phyloP scores from a whole-genome alignment of 495 filamentous ascomycete genomes.

The Staphylotrichum longicolle region DNA sequence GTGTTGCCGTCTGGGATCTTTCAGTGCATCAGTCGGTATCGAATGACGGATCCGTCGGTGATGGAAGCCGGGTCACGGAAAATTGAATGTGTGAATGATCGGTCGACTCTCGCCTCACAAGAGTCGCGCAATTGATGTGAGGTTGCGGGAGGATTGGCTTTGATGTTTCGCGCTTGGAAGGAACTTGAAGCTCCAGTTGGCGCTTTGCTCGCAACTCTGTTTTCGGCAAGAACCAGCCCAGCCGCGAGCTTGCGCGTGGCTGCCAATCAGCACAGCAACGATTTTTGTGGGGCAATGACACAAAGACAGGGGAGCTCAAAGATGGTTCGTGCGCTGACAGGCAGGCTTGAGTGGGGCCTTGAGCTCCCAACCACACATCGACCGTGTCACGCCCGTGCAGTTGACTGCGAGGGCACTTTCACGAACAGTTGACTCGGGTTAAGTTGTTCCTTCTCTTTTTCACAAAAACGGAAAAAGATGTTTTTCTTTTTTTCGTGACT shows the following conservation, averaged over 20 bases:
- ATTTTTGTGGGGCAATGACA: slow-evolving; percentile 9
- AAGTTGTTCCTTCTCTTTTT: background rate
- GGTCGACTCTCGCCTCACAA: background rate
- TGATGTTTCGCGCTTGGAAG: slow-evolving; percentile 2
- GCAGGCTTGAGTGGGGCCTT: background rate
- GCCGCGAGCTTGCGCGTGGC: slow-evolving; percentile 15
- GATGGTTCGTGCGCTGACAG: slow-evolving; percentile 5
- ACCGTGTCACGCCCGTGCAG: background rate
- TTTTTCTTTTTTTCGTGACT: no score
- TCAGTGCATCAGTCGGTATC: slow-evolving; percentile 22
- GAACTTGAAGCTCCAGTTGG: background rate
- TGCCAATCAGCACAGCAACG: slow-evolving; percentile 13
- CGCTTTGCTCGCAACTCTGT: slow-evolving; percentile 10
- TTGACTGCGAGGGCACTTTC: background rate
- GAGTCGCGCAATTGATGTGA: slow-evolving; percentile 14
- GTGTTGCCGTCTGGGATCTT: slow-evolving; percentile 37
- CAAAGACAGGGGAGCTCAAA: background rate
- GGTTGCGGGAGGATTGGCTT: slow-evolving; percentile 11
- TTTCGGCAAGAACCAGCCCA: slow-evolving; percentile 22
- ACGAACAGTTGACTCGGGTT: no score
- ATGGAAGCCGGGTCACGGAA: background rate
- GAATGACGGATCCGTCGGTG: background rate
- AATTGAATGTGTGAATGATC: background rate
- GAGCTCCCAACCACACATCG: background rate
- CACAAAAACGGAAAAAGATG: no score